Conservation (phyloP, 805 yeast genomes). For the Candida parachauliodes region DNA sequence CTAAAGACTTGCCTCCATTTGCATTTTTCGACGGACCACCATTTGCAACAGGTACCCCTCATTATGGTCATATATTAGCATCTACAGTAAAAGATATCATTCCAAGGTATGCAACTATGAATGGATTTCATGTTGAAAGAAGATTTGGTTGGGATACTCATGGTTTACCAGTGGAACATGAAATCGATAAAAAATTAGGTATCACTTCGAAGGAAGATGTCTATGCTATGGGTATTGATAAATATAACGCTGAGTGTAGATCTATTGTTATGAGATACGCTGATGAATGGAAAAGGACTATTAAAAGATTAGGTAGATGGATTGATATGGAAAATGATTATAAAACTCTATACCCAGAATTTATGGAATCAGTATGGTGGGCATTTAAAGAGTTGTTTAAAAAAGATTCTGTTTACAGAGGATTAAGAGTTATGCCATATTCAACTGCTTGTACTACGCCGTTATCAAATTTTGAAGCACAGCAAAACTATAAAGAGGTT, state of each 20-base stretch:
- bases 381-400: slow-evolving; percentile 85
- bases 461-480: slow-evolving; percentile 95
- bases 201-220: slow-evolving; percentile 94
- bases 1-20: slow-evolving; percentile 81
- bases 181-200: slow-evolving; percentile 95
- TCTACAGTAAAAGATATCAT: slow-evolving; percentile 97
- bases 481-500: slow-evolving; percentile 96
- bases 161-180: slow-evolving; percentile 97
- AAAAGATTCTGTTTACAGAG: slow-evolving; percentile 88
- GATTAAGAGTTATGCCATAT: slow-evolving; percentile 97
- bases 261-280: slow-evolving; percentile 97
- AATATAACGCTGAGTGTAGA: slow-evolving; percentile 92
- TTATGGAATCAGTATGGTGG: slow-evolving; percentile 99
- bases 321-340: slow-evolving; percentile 98
- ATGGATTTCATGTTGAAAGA: slow-evolving; percentile 92
- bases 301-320: slow-evolving; percentile 97
- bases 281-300: slow-evolving; percentile 88
- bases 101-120: slow-evolving; percentile 97
- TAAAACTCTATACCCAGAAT: slow-evolving; percentile 91
- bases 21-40: slow-evolving; percentile 99
- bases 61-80: slow-evolving; percentile 95
- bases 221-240: slow-evolving; percentile 87
- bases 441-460: slow-evolving; percentile 98
- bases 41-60: slow-evolving; percentile 99
- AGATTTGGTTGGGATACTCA: slow-evolving; percentile 99